phyloP scores from a whole-genome alignment of 1,284 basidiomycete species.

The Ceratobasidium sp. region DNA sequence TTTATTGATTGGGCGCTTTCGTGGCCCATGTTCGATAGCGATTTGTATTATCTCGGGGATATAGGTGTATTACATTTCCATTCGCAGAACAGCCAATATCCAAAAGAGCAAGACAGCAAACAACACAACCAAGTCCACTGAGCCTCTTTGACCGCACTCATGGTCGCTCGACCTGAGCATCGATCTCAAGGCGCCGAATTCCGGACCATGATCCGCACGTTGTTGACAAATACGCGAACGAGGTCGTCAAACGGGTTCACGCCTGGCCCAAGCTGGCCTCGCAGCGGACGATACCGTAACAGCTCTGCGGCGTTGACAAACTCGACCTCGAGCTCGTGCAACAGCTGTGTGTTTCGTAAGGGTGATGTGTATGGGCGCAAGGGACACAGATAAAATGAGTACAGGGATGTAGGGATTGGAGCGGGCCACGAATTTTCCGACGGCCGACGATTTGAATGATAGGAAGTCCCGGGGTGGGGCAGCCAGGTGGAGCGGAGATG shows the following conservation, averaged over 20 bases:
- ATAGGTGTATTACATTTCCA: no score
- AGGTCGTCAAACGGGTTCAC: slow-evolving; percentile 54
- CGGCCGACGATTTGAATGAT: slow-evolving; percentile 16
- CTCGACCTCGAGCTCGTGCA: slow-evolving; percentile 65
- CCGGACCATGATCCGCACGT: slow-evolving; percentile 55
- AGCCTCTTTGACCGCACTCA: background rate
- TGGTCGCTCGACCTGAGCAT: background rate
- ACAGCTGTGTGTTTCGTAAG: slow-evolving; percentile 33
- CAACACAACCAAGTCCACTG: background rate
- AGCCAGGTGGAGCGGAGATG: background rate
- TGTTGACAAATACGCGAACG: slow-evolving; percentile 56
- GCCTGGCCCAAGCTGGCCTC: slow-evolving; percentile 50
- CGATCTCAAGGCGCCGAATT: slow-evolving; percentile 45
- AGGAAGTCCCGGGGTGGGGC: background rate
- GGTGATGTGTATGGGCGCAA: background rate
- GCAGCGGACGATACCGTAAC: slow-evolving; percentile 49
- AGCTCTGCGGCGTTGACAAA: slow-evolving; percentile 56
- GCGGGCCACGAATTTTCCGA: background rate
- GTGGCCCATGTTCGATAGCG: no score
- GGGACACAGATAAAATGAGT: background rate
- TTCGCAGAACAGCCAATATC: no score
- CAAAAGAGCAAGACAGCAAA: background rate
- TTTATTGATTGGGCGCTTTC: no score
- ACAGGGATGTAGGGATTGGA: background rate
- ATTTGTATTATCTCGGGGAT: no score